A percentile compares a stretch with the other conserved stretches of the same genome.
Evolutionary conservation across 2,329 filamentous ascomycete genomes (phyloP).

Genomic region (Sporothrix humicola): DNA sequence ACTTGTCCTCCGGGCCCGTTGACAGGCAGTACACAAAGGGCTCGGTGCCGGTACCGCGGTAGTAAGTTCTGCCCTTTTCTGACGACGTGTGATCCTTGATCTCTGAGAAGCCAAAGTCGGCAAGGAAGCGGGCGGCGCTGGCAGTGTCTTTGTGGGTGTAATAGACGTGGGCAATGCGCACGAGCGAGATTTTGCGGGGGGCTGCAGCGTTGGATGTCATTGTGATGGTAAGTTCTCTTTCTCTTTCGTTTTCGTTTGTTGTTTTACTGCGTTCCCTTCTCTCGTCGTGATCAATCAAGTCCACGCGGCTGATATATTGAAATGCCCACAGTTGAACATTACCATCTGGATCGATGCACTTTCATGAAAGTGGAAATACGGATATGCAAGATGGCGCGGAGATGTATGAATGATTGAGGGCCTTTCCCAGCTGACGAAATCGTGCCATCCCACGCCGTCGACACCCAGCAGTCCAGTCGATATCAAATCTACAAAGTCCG

Average conservation of each 20-base stretch:
- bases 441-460: not conserved
- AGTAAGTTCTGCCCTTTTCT: constrained; percentile 57
- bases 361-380: constrained; percentile 3
- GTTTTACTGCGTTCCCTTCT: not conserved
- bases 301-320: not conserved
- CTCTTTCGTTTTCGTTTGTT: not conserved
- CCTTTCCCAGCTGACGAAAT: not conserved
- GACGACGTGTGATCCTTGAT: constrained; percentile 38
- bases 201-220: constrained; percentile 35
- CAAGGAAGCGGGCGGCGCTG: constrained; percentile 50
- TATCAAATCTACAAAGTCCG: not conserved
- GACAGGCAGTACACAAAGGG: constrained; percentile 64
- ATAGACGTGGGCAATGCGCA: constrained; percentile 53
- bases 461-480: not conserved
- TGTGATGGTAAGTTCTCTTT: not conserved
- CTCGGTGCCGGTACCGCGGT: constrained; percentile 65
- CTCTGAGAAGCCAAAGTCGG: constrained; percentile 56
- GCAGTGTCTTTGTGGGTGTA: constrained; percentile 55
- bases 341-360: not conserved
- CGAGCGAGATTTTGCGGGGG: constrained; percentile 46
- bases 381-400: not conserved
- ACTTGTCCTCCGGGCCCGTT: constrained; percentile 54
- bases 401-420: not conserved
- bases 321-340: not conserved
- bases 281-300: not conserved